Base-by-base conservation (phyloP, 129 eudicot species). In the Chrysanthemum lavandulifolium region DNA sequence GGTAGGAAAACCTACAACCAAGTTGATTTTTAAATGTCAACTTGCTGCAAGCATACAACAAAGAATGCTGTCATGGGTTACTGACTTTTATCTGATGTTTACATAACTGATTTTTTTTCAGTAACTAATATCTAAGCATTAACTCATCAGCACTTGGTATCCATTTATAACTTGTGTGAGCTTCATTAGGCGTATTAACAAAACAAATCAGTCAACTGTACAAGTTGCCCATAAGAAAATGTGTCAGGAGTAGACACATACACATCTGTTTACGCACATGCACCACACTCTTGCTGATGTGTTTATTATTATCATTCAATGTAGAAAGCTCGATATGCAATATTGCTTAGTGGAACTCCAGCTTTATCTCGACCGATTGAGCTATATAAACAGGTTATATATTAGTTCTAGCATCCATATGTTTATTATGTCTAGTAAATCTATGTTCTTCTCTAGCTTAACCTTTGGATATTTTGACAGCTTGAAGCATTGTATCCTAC, bases 331-430 rank as follows among this genome's bases (percentile, higher is more conserved):
- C 89, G 78, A 48, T 90, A 87, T 40, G 74, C 76, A 53, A 87
- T 94, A 68, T 81, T 94, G 89, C 96, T 94, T 72, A 94, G 91
- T 78, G 99, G 97, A 82, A 94, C 97, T 81, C 98, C 98, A 61
- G 98, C 98, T 79, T 83, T 93, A 61, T 93, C 98, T 50, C 82
- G 98, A 52, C 98, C 98, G 3, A 89, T 93, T 69, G 98, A 93
- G 80, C 77, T 93, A 61, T 90, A 76, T 75, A 93, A 93, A 79
- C 98, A 93, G 96, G 98, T 89, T 72, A n/a, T 53, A n/a, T 51
- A 3, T 69, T 62, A 14, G 70, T 68, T 60, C 40, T 59, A 43
- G 60, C 29, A 14, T 52, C 49, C 29, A 13, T 61, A 61, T 50
- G 6, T 63, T 52, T 12, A 77, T 69, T 61, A 14, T 16, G 36